phyloP scores from a whole-genome alignment of 208 protist genomes.

The Jaenimonas drosophilae region DNA sequence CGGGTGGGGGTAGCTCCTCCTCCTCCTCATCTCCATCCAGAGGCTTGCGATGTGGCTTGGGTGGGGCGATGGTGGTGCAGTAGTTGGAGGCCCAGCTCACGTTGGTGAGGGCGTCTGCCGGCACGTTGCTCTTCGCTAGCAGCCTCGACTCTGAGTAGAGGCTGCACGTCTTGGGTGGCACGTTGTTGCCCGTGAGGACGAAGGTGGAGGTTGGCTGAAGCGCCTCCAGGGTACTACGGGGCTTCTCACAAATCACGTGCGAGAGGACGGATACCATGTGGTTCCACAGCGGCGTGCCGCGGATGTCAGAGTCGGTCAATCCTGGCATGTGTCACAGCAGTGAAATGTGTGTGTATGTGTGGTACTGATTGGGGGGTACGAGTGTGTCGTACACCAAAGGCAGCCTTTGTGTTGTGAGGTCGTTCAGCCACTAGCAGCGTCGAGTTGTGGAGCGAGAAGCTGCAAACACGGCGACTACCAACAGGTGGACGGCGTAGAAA shows the following conservation, averaged over 20 bases:
- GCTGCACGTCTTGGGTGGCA: slow-evolving; percentile 37
- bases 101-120: slow-evolving; percentile 48
- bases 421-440: too few relatives aligned
- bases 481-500: too few relatives aligned
- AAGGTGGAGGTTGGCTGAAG: slow-evolving; percentile 56
- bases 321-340: slow-evolving; percentile 49
- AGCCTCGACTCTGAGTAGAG: slow-evolving; percentile 58
- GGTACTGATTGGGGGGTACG: too few relatives aligned
- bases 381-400: too few relatives aligned
- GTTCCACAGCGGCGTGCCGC: slow-evolving; percentile 67
- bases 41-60: slow-evolving; percentile 37
- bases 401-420: too few relatives aligned
- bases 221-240: slow-evolving; percentile 50
- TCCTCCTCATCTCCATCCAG: slow-evolving; percentile 63
- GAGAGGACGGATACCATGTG: slow-evolving; percentile 79
- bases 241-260: slow-evolving; percentile 63
- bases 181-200: slow-evolving; percentile 51
- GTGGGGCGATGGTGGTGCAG: slow-evolving; percentile 51
- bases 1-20: slow-evolving; percentile 30
- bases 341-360: not conserved
- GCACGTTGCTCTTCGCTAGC: slow-evolving; percentile 41
- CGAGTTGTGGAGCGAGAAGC: too few relatives aligned
- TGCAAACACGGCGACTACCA: too few relatives aligned
- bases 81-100: slow-evolving; percentile 71
- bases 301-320: slow-evolving; percentile 44